Evolutionary conservation across 2,329 filamentous ascomycete species (phyloP).

Genomic region (Aspergillus oerlinghausenensis): DNA sequence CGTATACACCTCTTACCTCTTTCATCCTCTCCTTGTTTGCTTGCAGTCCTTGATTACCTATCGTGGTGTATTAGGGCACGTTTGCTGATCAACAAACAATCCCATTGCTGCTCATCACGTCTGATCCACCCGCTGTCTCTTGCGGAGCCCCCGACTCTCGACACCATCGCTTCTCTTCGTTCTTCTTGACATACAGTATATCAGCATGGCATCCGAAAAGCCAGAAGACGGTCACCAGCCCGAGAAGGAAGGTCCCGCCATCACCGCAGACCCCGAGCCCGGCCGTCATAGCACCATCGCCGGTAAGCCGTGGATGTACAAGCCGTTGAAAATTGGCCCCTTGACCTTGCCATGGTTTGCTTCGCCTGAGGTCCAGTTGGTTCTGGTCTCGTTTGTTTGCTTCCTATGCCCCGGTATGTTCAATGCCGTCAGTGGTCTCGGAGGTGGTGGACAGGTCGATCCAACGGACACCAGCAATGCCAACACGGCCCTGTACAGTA

Average conservation of each 20-base stretch:
- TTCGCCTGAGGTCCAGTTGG: conserved; percentile 66
- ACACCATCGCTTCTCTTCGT: background rate
- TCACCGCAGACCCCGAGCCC: conserved; percentile 21
- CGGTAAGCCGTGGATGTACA: conserved; percentile 62
- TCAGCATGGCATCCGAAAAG: conserved; percentile 9
- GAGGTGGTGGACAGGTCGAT: conserved; percentile 59
- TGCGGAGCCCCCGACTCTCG: background rate
- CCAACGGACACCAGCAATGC: conserved; percentile 59
- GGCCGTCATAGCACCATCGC: conserved; percentile 16
- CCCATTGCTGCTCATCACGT: background rate
- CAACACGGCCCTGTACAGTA: conserved; percentile 67
- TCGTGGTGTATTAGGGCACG: background rate
- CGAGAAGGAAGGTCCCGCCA: conserved; percentile 14
- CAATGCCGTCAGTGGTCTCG: conserved; percentile 63
- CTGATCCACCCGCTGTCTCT: background rate
- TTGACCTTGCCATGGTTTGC: conserved; percentile 63
- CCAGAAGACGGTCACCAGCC: conserved; percentile 5
- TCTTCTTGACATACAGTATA: background rate
- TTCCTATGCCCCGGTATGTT: conserved; percentile 71
- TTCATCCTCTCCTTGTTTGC: background rate
- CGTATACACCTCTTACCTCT: background rate
- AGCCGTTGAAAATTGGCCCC: conserved; percentile 51
- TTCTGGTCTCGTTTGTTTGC: conserved; percentile 67
- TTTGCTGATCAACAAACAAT: background rate
- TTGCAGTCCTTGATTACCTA: background rate